A percentile compares a stretch with the other conserved stretches of the same genome.
phyloP scores from a whole-genome alignment of 768 basidiomycete species.

The Mycena capillaripes region DNA sequence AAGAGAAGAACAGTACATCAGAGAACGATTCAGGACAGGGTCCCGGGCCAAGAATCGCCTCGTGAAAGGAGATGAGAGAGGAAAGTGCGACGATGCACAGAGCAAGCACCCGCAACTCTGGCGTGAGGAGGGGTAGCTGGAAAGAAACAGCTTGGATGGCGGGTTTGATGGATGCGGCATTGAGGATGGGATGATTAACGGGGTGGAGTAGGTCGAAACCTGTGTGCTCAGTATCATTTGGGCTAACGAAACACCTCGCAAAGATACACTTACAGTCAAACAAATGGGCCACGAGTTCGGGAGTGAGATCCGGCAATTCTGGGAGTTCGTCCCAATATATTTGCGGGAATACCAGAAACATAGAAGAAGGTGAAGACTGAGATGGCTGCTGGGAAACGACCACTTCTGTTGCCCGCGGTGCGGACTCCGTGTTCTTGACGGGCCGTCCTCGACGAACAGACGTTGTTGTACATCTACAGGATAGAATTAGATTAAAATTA shows the following conservation, averaged over 20 bases:
- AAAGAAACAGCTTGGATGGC: background rate
- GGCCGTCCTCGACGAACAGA: background rate
- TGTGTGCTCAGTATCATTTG: background rate
- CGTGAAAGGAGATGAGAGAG: conserved; percentile 17
- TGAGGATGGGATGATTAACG: background rate
- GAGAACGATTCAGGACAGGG: background rate
- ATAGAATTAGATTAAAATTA: background rate
- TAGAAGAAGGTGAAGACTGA: background rate
- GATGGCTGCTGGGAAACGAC: background rate
- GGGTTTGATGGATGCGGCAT: background rate
- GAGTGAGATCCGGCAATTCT: background rate
- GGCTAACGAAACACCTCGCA: background rate
- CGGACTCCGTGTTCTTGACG: background rate
- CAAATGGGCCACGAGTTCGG: background rate
- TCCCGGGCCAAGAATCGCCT: conserved; percentile 9
- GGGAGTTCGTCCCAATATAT: background rate
- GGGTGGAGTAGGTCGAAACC: background rate
- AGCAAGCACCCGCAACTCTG: conserved; percentile 6
- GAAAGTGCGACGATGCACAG: conserved; percentile 16
- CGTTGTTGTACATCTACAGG: conserved; percentile 7
- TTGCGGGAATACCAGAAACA: background rate
- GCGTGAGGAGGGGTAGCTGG: conserved; percentile 1
- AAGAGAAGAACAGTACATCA: background rate
- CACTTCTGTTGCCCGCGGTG: background rate
- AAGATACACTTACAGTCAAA: background rate